These are phyloP conservation scores for Pseudogymnoascus pannorum DNA, from an alignment of 2,329 filamentous ascomycete genomes.

Conservation along the genomic window DNA sequence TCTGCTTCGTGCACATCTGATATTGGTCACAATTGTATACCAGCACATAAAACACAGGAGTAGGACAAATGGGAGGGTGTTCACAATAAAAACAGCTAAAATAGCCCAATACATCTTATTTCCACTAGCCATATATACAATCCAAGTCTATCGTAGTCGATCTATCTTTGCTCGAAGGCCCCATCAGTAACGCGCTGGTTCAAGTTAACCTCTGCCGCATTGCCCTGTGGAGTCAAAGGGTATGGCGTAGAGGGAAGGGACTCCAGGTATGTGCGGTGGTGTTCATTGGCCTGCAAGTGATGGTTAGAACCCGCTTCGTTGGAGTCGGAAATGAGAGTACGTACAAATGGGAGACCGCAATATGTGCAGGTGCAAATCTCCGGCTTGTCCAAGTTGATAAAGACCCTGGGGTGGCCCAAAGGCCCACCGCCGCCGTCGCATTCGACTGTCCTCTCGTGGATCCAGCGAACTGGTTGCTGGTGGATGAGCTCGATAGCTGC, in stretches of 20 bases:
- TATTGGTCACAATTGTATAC: neutral
- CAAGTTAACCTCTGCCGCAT: constrained; percentile 51
- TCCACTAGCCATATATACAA: constrained; percentile 3
- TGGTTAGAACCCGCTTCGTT: neutral
- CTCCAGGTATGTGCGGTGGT: constrained; percentile 77
- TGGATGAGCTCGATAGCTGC: constrained; percentile 95
- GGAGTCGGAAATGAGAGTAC: constrained; percentile 30
- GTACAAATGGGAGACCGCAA: constrained; percentile 87
- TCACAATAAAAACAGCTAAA: neutral
- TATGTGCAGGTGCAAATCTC: constrained; percentile 87
- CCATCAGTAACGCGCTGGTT: constrained; percentile 51
- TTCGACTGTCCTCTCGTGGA: constrained; percentile 68
- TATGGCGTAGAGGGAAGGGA: constrained; percentile 74
- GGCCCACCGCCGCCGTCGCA: constrained; percentile 93
- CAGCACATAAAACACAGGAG: neutral
- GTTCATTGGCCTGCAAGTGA: constrained; percentile 68
- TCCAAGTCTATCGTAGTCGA: neutral
- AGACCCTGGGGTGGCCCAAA: constrained; percentile 83
- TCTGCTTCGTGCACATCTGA: neutral
- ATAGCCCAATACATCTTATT: constrained; percentile 1
- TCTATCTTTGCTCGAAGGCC: constrained; percentile 52
- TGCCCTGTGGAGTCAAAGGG: constrained; percentile 59
- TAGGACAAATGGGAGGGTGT: neutral
- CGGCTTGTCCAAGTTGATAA: constrained; percentile 97
- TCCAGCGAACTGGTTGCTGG: constrained; percentile 90